Evolutionary conservation across 2,329 filamentous ascomycete genomes (phyloP), one percentile per base, ranked within the genome.

Genomic region (Allantophomopsis cytisporea): DNA sequence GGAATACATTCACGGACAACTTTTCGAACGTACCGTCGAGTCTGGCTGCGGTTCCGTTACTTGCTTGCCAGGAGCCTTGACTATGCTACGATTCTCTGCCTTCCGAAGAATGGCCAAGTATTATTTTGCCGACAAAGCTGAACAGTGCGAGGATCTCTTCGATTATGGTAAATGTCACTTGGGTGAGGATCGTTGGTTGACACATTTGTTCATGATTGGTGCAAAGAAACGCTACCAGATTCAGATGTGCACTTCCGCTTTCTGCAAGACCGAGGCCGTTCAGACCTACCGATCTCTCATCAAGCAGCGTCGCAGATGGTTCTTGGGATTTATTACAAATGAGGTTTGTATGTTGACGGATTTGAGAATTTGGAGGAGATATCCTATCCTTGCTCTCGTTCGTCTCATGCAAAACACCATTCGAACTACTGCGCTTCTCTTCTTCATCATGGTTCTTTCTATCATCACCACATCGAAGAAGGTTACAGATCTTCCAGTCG

Each of bases 281-380:
- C 87, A 94, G 61, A 87, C 82, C 2, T 88, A 88, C 59, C 64
- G 65, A 41, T 87, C 83, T 50, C 72, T 98, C 36, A 69, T 95
- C 57, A 95, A 96, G 67, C 91, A 98, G 64, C 80, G 91, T 43
- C 80, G 89, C 40, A 75, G 91, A 55, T 98, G 91, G 91, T 96
- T 96, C 58, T 69, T 96, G 34, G 89, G 89, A 21, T 95, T 94
- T 60, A 88, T 96, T 62, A 95, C 89, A 13, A 98, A 98, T 59
- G 89, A 96, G 59, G 89, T 87, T 7, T 95, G 88, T 63, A 95
- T 96, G 91, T 67, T 98, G 63, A 96, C 91, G 2, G 89, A 96
- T 60, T 77, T 83, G 60, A 77, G 91, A 43, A 69, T 96, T 20
- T 96, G 89, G 89, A 83, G 74, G 57, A 75, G 85, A 38, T 96